Base-by-base conservation (phyloP, 2,329 filamentous ascomycete species). In the Fusarium graminum region DNA sequence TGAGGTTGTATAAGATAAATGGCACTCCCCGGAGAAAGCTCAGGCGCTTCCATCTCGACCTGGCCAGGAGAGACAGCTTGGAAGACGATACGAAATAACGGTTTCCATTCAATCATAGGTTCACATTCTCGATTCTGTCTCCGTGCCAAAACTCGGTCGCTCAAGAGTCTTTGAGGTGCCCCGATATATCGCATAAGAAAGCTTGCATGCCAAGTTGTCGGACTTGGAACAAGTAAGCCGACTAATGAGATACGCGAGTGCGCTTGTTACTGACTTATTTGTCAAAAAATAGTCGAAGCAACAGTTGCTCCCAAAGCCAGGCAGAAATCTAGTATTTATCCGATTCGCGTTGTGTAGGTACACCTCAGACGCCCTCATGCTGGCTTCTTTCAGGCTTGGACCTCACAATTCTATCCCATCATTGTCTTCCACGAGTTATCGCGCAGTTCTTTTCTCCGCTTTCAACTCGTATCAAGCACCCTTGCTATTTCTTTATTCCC, bases 1-100 rank as follows among this genome's bases (percentile, higher is more conserved):
- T 14, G 45, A 54, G 60, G 19, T 52, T 29, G 52, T 73, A 72
- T 73, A 72, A 73, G 63, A 73, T 60, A 58, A 59, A 45, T 51
- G 50, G 46, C 44, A 47, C 58, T 69, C 65, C 71, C 71, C 59
- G 44, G 30, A 30, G 29, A 46, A 46, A 26, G 28, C 30, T 14
- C 8, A 45, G 39, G 30, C 28, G 26, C 36, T 47, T 63, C 17
- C 43, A 49, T 41, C 17, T 38, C 26, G 39, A 43, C 38, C 30
- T 32, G 56, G 43, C 22, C 34, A 22, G 43, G 55, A 17, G 34
- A 17, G 42, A 39, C 34, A 40, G n/a, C 17, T 55, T 19, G n/a
- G 49, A 30, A 22, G n/a, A 47, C 32, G 25, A 38, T 26, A 19
- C 14, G 13, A 39, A 28, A 36, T 16, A 30, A 29, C 16, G 16